These are phyloP conservation scores for Terana coerulea DNA, from an alignment of 768 basidiomycete genomes.

Conservation along the genomic window DNA sequence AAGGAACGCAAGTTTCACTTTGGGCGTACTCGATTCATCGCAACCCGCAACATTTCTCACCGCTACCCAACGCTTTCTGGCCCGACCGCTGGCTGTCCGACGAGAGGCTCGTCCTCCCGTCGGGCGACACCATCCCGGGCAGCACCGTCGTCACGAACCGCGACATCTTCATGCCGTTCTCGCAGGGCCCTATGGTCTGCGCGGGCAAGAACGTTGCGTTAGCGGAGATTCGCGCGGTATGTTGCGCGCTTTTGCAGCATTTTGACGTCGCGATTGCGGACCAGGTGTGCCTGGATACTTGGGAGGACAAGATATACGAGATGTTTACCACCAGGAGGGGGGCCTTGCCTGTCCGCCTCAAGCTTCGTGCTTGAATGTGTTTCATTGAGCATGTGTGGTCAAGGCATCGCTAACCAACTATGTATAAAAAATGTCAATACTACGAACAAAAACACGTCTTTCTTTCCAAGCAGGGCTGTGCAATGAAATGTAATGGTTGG, in stretches of 20 bases:
- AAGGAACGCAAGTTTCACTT: constrained; percentile 15
- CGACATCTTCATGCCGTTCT: constrained; percentile 14
- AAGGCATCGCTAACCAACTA: too few relatives aligned
- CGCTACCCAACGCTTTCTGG: constrained; percentile 17
- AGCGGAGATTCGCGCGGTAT: constrained; percentile 13
- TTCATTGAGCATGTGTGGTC: too few relatives aligned
- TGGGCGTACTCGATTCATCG: constrained; percentile 17
- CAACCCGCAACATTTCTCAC: constrained; percentile 19
- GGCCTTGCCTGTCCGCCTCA: constrained; percentile 8
- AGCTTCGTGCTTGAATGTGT: neutral
- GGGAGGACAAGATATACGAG: constrained; percentile 9
- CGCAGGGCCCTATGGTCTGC: constrained; percentile 10
- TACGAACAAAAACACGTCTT: too few relatives aligned
- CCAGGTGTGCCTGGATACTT: neutral
- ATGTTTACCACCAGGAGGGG: constrained; percentile 7
- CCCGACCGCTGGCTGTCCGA: constrained; percentile 23
- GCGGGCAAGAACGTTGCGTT: constrained; percentile 13
- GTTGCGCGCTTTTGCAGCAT: constrained; percentile 8
- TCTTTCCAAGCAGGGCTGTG: too few relatives aligned
- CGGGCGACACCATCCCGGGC: constrained; percentile 1
- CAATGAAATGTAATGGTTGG: too few relatives aligned
- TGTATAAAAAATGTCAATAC: too few relatives aligned
- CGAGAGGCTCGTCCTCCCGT: neutral
- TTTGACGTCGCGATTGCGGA: constrained; percentile 12
- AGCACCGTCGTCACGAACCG: constrained; percentile 2